These are phyloP conservation scores for Phytopythium aichiense DNA, from an alignment of 352 stramenopile genomes.

Conservation along the genomic window DNA sequence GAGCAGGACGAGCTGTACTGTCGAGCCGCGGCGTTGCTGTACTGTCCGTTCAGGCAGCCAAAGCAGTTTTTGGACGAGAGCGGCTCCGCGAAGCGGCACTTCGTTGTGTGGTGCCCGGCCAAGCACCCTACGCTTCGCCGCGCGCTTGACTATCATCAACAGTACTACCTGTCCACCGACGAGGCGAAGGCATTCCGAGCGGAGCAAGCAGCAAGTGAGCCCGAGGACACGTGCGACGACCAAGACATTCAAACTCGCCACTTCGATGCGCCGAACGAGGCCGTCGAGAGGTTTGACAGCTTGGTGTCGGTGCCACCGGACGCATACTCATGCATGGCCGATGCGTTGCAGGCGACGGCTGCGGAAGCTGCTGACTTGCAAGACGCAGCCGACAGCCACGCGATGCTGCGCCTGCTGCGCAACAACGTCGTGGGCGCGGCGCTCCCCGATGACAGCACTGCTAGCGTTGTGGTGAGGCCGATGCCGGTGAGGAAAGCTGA, in stretches of 20 bases:
- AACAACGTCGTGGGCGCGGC: no score
- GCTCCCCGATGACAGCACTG: no score
- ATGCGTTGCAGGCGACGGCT: no score
- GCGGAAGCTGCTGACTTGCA: no score
- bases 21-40: constrained; percentile 6
- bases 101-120: not conserved
- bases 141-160: constrained; percentile 14
- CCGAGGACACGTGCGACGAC: constrained; percentile 5
- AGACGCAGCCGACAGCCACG: no score
- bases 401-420: no score
- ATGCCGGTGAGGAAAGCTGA: no score
- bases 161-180: constrained; percentile 12
- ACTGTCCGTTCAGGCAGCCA: constrained; percentile 12
- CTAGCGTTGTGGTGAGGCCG: no score
- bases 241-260: not conserved
- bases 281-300: not conserved
- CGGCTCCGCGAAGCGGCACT: not conserved
- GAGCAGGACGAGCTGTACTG: constrained; percentile 16
- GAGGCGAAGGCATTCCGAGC: constrained; percentile 7
- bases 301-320: no score
- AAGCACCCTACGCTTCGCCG: not conserved
- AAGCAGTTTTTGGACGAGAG: not conserved
- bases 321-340: no score
- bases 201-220: not conserved
- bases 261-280: not conserved